Evolutionary conservation across 192 early-diverging fungal species (phyloP).

Genomic region (Coemansia sp.): DNA sequence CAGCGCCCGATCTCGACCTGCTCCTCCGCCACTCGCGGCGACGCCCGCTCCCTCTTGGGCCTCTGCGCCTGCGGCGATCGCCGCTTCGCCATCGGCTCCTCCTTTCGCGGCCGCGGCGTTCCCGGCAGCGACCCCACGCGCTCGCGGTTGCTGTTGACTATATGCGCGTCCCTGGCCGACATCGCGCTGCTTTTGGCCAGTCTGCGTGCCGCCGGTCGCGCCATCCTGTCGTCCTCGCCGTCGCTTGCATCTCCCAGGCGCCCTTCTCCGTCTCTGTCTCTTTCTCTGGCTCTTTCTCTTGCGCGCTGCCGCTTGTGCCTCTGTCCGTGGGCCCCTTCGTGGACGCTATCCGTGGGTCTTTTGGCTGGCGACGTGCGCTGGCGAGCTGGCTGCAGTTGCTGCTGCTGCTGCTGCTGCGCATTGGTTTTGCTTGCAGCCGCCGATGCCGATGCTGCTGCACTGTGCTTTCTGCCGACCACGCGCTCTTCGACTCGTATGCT

Average conservation of each 20-base stretch:
- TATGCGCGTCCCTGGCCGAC: slow-evolving; percentile 20
- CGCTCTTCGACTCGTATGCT: slow-evolving; percentile 45
- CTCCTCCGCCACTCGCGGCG: slow-evolving; percentile 8
- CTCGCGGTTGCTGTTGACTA: slow-evolving; percentile 44
- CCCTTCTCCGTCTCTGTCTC: no score
- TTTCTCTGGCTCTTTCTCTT: not conserved
- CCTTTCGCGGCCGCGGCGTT: slow-evolving; percentile 26
- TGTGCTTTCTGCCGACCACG: slow-evolving; percentile 4
- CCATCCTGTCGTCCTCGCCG: not conserved
- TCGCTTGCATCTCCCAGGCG: no score
- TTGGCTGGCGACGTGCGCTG: slow-evolving; percentile 2
- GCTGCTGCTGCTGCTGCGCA: not conserved
- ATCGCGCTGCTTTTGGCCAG: slow-evolving; percentile 13
- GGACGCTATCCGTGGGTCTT: not conserved
- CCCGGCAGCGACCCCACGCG: slow-evolving; percentile 44
- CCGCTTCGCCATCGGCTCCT: slow-evolving; percentile 12
- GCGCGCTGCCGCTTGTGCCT: not conserved
- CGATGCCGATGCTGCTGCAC: no score
- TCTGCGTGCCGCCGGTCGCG: slow-evolving; percentile 9
- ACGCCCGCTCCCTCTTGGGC: not conserved
- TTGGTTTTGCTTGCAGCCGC: not conserved
- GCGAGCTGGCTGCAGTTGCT: no score
- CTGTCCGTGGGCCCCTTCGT: not conserved
- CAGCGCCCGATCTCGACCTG: slow-evolving; percentile 14
- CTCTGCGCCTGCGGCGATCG: not conserved